Evolutionary conservation across 176 grass and related monocot genomes (phyloP), one percentile per base, ranked within the genome.

Genomic region (Calamus simplicifolius): DNA sequence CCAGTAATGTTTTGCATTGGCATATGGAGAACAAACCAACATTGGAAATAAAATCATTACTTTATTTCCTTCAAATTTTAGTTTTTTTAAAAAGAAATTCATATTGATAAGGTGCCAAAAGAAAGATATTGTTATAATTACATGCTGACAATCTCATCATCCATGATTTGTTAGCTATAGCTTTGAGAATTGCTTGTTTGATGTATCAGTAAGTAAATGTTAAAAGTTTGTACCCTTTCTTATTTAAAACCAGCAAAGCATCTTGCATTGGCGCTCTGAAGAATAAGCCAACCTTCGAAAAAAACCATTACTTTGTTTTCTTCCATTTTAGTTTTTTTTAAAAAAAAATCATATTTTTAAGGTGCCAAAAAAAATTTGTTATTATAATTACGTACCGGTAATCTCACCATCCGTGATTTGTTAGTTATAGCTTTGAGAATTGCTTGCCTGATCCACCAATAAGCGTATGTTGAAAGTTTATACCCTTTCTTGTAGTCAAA

Each of bases 391-490:
- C 69, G 28, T 67, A 79, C 76, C 51, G 77, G 77, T 30, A 79
- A 48, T 59, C 69, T 79, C 52, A 79, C n/a, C 25, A 79, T 62
- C 28, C 77, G 67, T 29, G 77, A 79, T 25, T 61, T 79, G 55
- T 79, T 73, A 18, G 58, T 55, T 43, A 79, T 79, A 49, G 77
- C 62, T 73, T 43, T 73, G 55, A 71, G 43, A 28, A 79, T 79
- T 17, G 68, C 77, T 31, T 79, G 69, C 28, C 73, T 79, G 67
- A 79, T 79, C 77, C 76, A 79, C 68, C 76, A 72, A 16, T 79
- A 79, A 14, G 73, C 77, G 56, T 79, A 79, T 19, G 77, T 79
- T 48, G 77, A 79, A 25, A 79, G 77, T 50, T 55, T 79, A 67
- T 79, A 67, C 49, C 77, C 77, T 67, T 79, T 79, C 7, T 16